A percentile compares a stretch with the other conserved stretches of the same genome.
Conservation (phyloP, 352 stramenopile genomes). For the Phytophthora brassicae region DNA sequence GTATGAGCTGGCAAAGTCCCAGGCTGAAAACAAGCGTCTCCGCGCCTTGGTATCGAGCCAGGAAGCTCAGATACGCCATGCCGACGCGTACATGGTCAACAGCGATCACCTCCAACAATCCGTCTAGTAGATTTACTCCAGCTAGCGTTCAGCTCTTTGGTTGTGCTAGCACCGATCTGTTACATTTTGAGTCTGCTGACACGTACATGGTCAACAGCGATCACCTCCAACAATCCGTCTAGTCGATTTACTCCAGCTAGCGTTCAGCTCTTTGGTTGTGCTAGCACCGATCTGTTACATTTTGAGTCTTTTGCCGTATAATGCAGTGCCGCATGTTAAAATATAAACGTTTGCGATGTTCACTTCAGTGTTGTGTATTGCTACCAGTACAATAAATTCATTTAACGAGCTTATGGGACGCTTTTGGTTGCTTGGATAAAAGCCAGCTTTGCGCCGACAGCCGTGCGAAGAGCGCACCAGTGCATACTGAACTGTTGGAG, state of each 20-base stretch:
- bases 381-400: background rate
- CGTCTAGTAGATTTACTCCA: background rate
- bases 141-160: background rate
- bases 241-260: no score
- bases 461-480: conserved; percentile 36
- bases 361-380: background rate
- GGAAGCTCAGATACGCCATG: conserved; percentile 46
- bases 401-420: background rate
- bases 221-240: background rate
- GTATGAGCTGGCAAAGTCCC: conserved; percentile 29
- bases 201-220: no score
- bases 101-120: conserved; percentile 11
- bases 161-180: background rate
- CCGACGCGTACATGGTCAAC: conserved; percentile 32
- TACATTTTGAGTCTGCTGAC: conserved; percentile 19
- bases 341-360: conserved; percentile 24
- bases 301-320: conserved; percentile 28
- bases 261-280: background rate
- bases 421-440: conserved; percentile 17
- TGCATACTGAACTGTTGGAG: conserved; percentile 35
- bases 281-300: background rate
- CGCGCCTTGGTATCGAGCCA: conserved; percentile 38
- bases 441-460: conserved; percentile 26
- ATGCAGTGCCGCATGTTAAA: conserved; percentile 22
- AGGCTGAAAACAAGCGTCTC: conserved; percentile 50